Percentiles rank a stretch among this genome's conserved stretches.
Conservation (phyloP, 805 yeast genomes). For the Pachysolen tannophilus region DNA sequence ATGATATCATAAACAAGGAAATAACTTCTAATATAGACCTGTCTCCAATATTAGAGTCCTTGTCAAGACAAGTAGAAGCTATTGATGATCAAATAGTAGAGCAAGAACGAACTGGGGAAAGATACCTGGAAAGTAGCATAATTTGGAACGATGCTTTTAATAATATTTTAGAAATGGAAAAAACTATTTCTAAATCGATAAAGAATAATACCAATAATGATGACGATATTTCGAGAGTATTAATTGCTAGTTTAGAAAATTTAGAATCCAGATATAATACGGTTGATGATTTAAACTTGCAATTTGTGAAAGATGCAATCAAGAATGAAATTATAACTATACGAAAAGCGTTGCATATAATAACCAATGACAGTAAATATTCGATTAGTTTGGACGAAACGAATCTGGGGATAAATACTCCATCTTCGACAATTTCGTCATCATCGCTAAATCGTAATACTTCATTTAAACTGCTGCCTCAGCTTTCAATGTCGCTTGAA, state of each 20-base stretch:
- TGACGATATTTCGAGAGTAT: constrained; percentile 3
- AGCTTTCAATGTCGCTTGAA: no score
- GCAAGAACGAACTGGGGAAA: constrained; percentile 13
- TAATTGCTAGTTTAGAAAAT: constrained; percentile 12
- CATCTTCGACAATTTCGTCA: constrained; percentile 2
- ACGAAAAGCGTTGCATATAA: constrained; percentile 14
- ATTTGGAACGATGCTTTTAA: constrained; percentile 20
- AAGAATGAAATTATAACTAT: constrained; percentile 19
- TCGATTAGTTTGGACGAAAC: not conserved
- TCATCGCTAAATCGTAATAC: no score
- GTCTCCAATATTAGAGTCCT: constrained; percentile 14
- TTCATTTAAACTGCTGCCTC: no score
- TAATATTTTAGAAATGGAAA: constrained; percentile 16
- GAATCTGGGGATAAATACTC: constrained; percentile 1
- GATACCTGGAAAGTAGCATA: constrained; percentile 15
- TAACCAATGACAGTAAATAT: constrained; percentile 12
- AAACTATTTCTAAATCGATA: constrained; percentile 10
- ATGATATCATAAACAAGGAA: no score
- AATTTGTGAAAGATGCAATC: constrained; percentile 12
- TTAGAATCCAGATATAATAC: constrained; percentile 4
- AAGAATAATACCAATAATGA: not conserved
- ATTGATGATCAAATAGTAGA: constrained; percentile 15
- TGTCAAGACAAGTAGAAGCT: constrained; percentile 18
- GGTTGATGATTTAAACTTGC: constrained; percentile 10
- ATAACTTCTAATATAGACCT: constrained; percentile 10